These are phyloP conservation scores for Bolboschoenus planiculmis DNA, from an alignment of 176 grass and related monocot genomes.

Conservation along the genomic window DNA sequence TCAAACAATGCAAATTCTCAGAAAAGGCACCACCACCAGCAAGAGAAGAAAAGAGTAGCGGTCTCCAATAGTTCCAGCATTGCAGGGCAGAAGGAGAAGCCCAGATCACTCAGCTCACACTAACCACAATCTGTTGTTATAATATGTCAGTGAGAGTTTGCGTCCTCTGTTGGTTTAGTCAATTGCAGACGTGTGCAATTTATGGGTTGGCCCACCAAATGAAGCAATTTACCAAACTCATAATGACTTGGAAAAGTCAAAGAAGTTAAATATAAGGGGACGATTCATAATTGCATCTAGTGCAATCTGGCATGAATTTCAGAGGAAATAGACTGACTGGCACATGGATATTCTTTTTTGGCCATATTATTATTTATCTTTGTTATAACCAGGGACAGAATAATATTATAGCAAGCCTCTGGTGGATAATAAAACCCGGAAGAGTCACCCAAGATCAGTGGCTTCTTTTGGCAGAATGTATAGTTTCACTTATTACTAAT, in stretches of 20 bases:
- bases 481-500: neutral
- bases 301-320: neutral
- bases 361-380: slow-evolving; percentile 17
- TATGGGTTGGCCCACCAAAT: neutral
- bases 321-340: slow-evolving; percentile 7
- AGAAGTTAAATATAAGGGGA: neutral
- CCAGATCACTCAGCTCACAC: neutral
- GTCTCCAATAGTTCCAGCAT: slow-evolving; percentile 1
- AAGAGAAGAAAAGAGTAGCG: slow-evolving; percentile 5
- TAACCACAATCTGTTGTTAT: neutral
- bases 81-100: slow-evolving; percentile 16
- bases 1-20: slow-evolving; percentile 20
- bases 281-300: neutral
- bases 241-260: neutral
- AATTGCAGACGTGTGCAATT: neutral
- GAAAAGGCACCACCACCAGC: slow-evolving; percentile 7
- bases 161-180: neutral
- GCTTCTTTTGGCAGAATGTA: slow-evolving; percentile 10
- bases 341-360: slow-evolving; percentile 15
- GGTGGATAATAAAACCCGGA: slow-evolving; percentile 9
- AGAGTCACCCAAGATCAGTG: neutral
- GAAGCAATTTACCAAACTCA: no score
- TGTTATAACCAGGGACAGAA: slow-evolving; percentile 11
- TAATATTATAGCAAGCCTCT: neutral
- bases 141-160: neutral